Evolutionary conservation across 75 land plant genomes (phyloP).

Genomic region (Picea glauca): DNA sequence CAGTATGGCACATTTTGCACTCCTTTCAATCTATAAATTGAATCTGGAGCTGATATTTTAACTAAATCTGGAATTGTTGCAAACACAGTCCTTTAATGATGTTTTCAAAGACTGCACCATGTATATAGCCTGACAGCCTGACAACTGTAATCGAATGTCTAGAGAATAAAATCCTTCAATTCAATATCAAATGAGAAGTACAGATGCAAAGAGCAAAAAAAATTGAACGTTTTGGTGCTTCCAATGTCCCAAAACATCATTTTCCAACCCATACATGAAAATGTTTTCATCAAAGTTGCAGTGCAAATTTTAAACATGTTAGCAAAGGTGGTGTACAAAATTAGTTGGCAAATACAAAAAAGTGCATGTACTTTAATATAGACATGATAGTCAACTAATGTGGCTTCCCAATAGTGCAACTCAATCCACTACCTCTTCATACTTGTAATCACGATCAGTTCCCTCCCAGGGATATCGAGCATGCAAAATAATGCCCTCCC

Average conservation of each 20-base stretch:
- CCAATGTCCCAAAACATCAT: neutral
- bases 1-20: too few species aligned
- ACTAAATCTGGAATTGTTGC: too few species aligned
- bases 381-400: neutral
- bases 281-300: neutral
- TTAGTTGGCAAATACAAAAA: neutral
- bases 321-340: neutral
- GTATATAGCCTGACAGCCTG: neutral
- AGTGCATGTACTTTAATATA: neutral
- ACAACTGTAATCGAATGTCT: neutral
- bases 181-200: neutral
- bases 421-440: constrained; percentile 73
- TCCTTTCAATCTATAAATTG: too few species aligned
- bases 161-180: neutral
- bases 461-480: constrained; percentile 83
- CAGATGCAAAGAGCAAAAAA: neutral
- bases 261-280: neutral
- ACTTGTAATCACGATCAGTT: constrained; percentile 71
- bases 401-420: neutral
- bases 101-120: neutral
- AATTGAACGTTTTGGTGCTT: neutral
- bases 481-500: neutral
- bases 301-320: neutral
- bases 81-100: too few species aligned
- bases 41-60: too few species aligned